phyloP scores from a whole-genome alignment of 495 filamentous ascomycete species.

The Daldinia decipiens region DNA sequence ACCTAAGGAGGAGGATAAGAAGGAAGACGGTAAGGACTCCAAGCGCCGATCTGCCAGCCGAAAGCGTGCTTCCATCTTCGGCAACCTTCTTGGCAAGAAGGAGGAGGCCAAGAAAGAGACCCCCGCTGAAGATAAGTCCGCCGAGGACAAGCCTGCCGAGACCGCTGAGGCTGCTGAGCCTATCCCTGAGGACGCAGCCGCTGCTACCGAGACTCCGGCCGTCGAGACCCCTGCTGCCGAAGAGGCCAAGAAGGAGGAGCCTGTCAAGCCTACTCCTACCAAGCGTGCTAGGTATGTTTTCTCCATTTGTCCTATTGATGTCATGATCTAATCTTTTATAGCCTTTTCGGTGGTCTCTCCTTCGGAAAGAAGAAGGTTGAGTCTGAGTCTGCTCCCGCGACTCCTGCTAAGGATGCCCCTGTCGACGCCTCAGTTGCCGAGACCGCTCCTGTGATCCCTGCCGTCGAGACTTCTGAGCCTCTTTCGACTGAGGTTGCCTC shows the following conservation, averaged over 20 bases:
- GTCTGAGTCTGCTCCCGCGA: conserved; percentile 49
- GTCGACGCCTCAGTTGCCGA: conserved; percentile 59
- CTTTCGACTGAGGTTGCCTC: conserved; percentile 59
- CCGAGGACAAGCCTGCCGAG: conserved; percentile 52
- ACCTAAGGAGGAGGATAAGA: conserved; percentile 56
- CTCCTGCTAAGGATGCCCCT: conserved; percentile 48
- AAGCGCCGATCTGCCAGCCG: conserved; percentile 81
- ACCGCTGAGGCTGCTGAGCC: conserved; percentile 44
- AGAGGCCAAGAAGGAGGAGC: conserved; percentile 49
- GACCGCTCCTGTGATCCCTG: conserved; percentile 66
- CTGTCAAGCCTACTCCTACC: conserved; percentile 50
- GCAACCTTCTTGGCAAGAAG: conserved; percentile 77
- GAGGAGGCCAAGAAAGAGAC: conserved; percentile 71
- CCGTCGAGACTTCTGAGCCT: conserved; percentile 65
- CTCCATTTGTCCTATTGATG: not conserved
- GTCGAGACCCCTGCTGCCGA: conserved; percentile 49
- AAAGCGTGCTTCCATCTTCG: conserved; percentile 89
- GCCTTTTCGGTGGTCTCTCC: conserved; percentile 64
- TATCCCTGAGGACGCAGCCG: conserved; percentile 38
- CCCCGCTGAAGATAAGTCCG: conserved; percentile 59
- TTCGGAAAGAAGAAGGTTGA: conserved; percentile 64
- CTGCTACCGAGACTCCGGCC: conserved; percentile 44
- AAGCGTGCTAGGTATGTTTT: conserved; percentile 56
- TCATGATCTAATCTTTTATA: conserved; percentile 46
- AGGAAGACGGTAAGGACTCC: conserved; percentile 62